These are phyloP conservation scores for Aspergillus pseudoterreus DNA, from an alignment of 2,329 filamentous ascomycete genomes.

Conservation along the genomic window DNA sequence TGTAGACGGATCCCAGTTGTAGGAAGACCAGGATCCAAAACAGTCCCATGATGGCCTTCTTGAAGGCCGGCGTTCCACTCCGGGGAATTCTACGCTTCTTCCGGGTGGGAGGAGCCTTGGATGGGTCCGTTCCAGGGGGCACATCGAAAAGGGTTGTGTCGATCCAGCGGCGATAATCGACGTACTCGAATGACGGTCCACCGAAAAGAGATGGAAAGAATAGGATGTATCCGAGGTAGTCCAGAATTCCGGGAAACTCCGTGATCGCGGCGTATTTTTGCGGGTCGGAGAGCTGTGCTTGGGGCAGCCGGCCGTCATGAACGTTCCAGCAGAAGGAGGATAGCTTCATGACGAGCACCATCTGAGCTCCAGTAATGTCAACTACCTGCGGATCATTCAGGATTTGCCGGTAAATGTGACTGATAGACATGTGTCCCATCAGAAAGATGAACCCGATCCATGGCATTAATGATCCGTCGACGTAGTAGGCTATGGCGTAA, in stretches of 20 bases:
- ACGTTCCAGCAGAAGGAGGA: conserved; percentile 98
- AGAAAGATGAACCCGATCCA: conserved; percentile 92
- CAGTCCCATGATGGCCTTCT: conserved; percentile 70
- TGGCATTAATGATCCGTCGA: conserved; percentile 91
- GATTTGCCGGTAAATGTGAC: conserved; percentile 78
- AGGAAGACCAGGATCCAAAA: conserved; percentile 78
- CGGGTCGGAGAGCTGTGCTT: conserved; percentile 75
- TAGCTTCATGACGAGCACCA: conserved; percentile 98
- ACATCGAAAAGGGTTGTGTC: conserved; percentile 93
- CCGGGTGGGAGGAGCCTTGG: conserved; percentile 78
- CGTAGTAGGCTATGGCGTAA: conserved; percentile 77
- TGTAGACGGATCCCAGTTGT: conserved; percentile 66
- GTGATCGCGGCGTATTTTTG: conserved; percentile 79
- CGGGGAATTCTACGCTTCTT: conserved; percentile 91
- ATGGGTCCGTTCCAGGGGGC: conserved; percentile 73
- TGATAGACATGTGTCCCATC: conserved; percentile 93
- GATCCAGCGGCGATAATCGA: conserved; percentile 88
- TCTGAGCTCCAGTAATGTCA: conserved; percentile 92
- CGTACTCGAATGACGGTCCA: conserved; percentile 91
- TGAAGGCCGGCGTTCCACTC: conserved; percentile 77
- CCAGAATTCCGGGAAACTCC: conserved; percentile 69
- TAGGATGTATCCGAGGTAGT: conserved; percentile 85
- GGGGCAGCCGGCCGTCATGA: conserved; percentile 79
- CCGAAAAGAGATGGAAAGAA: conserved; percentile 92
- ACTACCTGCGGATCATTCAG: conserved; percentile 62